Base-by-base conservation (phyloP, 352 stramenopile species). In the Phytophthora pluvialis region DNA sequence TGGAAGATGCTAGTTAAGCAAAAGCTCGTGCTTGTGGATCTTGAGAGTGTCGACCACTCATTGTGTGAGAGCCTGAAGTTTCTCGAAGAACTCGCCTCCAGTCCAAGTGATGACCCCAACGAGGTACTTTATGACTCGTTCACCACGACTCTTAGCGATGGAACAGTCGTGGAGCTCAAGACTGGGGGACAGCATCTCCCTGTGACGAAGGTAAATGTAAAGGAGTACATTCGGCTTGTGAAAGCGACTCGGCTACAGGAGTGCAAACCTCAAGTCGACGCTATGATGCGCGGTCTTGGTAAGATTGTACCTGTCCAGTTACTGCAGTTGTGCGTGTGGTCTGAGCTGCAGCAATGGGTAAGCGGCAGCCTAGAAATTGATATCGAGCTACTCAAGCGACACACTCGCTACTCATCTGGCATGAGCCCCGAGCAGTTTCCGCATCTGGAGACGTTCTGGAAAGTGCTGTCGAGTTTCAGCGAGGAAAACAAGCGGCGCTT, bases 1-100 rank as follows among this genome's bases (percentile, higher is more conserved):
- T 94, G 86, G 86, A 94, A 94, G 55, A 78, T 90, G 72, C 49
- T 94, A 3, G 86, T 92, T 29, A 87, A 90, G 36, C 83, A 94
- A 50, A 89, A 66, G n/a, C 60, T 91, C 3, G 53, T 72, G 12
- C 69, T 86, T 7, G 58, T 75, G 4, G 86, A 94, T 38, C 62
- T 94, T 0, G 78, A 91, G 31, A 80, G 76, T 44, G 75, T 94
- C 25, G 82, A 90, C 40, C 59, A 67, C 29, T 83, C 80, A n/a
- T 46, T 86, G 3, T 85, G 79, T 40, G 80, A 89, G 21, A 86
- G 76, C 31, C 63, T 88, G 4, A 77, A 81, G 43, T 81, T 80
- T 21, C 54, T 84, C 21, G 76, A 84, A 40, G 48, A 63, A 11
- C 39, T 80, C 28, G 60, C 71, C 10, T 40, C 60, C 0, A 45